Conservation (phyloP, 495 filamentous ascomycete species). For the Geopyxis carbonaria region DNA sequence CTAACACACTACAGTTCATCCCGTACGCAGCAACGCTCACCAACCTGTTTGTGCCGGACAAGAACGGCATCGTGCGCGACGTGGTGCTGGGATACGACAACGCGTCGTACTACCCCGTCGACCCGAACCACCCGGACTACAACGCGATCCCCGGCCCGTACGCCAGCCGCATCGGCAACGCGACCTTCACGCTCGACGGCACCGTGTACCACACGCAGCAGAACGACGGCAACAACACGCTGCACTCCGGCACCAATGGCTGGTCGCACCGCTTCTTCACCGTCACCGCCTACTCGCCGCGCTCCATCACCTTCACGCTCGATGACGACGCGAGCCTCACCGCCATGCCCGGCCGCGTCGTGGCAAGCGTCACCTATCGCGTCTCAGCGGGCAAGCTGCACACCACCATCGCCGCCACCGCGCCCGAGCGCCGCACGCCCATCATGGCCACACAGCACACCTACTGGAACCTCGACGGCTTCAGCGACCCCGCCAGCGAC, state of each 20-base stretch:
- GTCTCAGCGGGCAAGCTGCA: too few species aligned
- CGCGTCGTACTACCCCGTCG: constrained; percentile 34
- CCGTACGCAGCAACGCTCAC: constrained; percentile 39
- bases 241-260: constrained; percentile 43
- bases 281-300: constrained; percentile 40
- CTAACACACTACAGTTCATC: constrained; percentile 42
- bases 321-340: constrained; percentile 46
- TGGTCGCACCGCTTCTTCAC: constrained; percentile 42
- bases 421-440: constrained; percentile 32
- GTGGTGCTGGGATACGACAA: constrained; percentile 40
- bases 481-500: constrained; percentile 38
- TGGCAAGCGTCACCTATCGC: constrained; percentile 60
- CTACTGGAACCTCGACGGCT: constrained; percentile 78
- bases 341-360: constrained; percentile 56
- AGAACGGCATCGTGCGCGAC: constrained; percentile 37
- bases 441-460: constrained; percentile 60
- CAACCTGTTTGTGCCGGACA: constrained; percentile 41
- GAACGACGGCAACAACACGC: constrained; percentile 40
- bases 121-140: constrained; percentile 35
- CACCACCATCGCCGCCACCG: constrained; percentile 36
- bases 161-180: constrained; percentile 41
- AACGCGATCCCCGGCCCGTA: constrained; percentile 39
- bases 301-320: constrained; percentile 66
- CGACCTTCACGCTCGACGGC: constrained; percentile 34
- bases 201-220: constrained; percentile 32